These are phyloP conservation scores for Lomentospora prolificans DNA, from an alignment of 2,329 filamentous ascomycete species.

Conservation along the genomic window DNA sequence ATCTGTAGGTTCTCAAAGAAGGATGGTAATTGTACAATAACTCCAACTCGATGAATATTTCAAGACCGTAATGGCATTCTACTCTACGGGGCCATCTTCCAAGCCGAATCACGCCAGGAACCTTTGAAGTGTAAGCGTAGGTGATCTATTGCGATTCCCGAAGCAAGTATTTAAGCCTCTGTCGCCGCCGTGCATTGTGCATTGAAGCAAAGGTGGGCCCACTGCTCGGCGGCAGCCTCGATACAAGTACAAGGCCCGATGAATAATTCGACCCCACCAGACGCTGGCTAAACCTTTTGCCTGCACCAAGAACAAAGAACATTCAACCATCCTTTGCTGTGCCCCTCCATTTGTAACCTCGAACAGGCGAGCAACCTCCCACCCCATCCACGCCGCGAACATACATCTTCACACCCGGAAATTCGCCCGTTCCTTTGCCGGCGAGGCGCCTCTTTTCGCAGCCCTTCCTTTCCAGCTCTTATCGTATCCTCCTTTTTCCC, in stretches of 20 bases:
- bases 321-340: too few relatives aligned
- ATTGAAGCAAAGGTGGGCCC: neutral
- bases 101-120: too few relatives aligned
- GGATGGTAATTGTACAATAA: constrained; percentile 8
- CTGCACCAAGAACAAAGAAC: too few relatives aligned
- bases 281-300: too few relatives aligned
- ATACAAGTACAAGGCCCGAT: neutral
- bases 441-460: neutral
- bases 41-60: constrained; percentile 1
- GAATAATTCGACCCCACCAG: neutral
- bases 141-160: too few relatives aligned
- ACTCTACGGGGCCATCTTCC: too few relatives aligned
- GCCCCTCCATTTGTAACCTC: neutral
- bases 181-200: too few relatives aligned
- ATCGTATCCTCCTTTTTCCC: neutral
- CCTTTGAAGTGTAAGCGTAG: too few relatives aligned
- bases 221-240: neutral
- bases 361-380: neutral
- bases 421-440: neutral
- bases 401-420: neutral
- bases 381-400: neutral
- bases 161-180: too few relatives aligned
- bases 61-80: neutral
- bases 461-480: neutral
- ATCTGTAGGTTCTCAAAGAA: constrained; percentile 5